Evolutionary conservation across 2,329 filamentous ascomycete genomes (phyloP).

Genomic region (Mollisia scopiformis): DNA sequence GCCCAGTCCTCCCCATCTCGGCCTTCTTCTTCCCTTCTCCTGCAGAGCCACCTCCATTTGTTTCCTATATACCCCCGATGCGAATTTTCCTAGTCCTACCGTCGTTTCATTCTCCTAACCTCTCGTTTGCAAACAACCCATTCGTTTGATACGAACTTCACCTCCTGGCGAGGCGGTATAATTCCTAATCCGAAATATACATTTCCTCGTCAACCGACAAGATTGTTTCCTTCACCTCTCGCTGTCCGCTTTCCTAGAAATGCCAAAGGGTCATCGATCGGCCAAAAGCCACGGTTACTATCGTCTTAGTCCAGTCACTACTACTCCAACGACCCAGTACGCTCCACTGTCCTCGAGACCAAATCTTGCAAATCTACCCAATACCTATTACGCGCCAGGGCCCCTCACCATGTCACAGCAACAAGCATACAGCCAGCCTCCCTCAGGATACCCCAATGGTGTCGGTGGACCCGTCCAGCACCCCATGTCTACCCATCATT

Average conservation of each 20-base stretch:
- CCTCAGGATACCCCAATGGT: slow-evolving; percentile 18
- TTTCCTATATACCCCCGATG: slow-evolving; percentile 28
- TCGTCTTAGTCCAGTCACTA: slow-evolving; percentile 25
- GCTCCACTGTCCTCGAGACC: slow-evolving; percentile 19
- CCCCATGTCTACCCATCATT: slow-evolving; percentile 13
- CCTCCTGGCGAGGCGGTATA: slow-evolving; percentile 34
- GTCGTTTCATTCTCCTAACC: slow-evolving; percentile 22
- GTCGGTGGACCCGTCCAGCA: slow-evolving; percentile 28
- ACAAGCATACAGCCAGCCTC: slow-evolving; percentile 1
- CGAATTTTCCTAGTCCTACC: slow-evolving; percentile 27
- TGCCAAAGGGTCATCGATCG: slow-evolving; percentile 32
- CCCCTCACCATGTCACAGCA: slow-evolving; percentile 8
- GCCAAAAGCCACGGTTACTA: slow-evolving; percentile 32
- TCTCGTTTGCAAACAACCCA: slow-evolving; percentile 18
- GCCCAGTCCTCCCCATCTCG: slow-evolving; percentile 26
- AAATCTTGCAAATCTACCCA: slow-evolving; percentile 6
- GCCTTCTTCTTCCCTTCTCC: slow-evolving; percentile 21
- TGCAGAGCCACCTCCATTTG: slow-evolving; percentile 25
- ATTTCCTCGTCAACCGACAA: neutral
- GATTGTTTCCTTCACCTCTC: neutral
- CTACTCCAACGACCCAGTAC: slow-evolving; percentile 25
- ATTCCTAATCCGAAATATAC: slow-evolving; percentile 25
- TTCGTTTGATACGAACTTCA: slow-evolving; percentile 27
- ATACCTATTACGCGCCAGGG: slow-evolving; percentile 8
- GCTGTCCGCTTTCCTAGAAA: slow-evolving; percentile 18